phyloP scores from a whole-genome alignment of 1,284 basidiomycete species.

The Kwoniella shivajii region DNA sequence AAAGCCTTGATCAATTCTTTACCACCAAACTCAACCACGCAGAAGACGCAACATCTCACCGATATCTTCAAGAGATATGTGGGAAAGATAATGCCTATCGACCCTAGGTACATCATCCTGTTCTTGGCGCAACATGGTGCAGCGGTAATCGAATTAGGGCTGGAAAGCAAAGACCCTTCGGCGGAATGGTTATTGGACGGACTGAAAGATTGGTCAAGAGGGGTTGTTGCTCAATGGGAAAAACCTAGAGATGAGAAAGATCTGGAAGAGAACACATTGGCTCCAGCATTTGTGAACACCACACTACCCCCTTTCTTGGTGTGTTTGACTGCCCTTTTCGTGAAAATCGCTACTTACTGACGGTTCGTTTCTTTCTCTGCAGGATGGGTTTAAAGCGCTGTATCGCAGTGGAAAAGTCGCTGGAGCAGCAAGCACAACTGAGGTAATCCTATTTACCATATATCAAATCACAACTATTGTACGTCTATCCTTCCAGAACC shows the following conservation, averaged over 20 bases:
- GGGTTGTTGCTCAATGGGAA: slow-evolving; percentile 10
- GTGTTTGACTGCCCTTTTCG: neutral
- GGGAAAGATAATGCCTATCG: slow-evolving; percentile 9
- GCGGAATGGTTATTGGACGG: slow-evolving; percentile 14
- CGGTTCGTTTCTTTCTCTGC: neutral
- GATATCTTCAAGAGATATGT: slow-evolving; percentile 13
- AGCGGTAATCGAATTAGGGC: slow-evolving; percentile 6
- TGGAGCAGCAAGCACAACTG: neutral
- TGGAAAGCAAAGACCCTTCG: slow-evolving; percentile 10
- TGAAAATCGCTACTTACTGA: neutral
- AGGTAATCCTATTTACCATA: slow-evolving; percentile 12
- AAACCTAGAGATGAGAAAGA: neutral
- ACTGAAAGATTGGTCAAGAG: slow-evolving; percentile 13
- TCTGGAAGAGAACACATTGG: slow-evolving; percentile 3
- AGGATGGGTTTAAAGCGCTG: slow-evolving; percentile 3
- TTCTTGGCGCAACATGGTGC: slow-evolving; percentile 22
- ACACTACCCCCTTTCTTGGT: slow-evolving; percentile 8
- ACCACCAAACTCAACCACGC: slow-evolving; percentile 1
- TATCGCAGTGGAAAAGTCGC: neutral
- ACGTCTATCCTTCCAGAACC: neutral
- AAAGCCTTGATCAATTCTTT: slow-evolving; percentile 15
- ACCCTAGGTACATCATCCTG: slow-evolving; percentile 16
- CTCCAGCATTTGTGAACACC: slow-evolving; percentile 1
- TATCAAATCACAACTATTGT: slow-evolving; percentile 11
- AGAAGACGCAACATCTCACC: neutral